Evolutionary conservation across 2,329 filamentous ascomycete genomes (phyloP), one percentile per base, ranked within the genome.

Genomic region (Penicillium sp.): DNA sequence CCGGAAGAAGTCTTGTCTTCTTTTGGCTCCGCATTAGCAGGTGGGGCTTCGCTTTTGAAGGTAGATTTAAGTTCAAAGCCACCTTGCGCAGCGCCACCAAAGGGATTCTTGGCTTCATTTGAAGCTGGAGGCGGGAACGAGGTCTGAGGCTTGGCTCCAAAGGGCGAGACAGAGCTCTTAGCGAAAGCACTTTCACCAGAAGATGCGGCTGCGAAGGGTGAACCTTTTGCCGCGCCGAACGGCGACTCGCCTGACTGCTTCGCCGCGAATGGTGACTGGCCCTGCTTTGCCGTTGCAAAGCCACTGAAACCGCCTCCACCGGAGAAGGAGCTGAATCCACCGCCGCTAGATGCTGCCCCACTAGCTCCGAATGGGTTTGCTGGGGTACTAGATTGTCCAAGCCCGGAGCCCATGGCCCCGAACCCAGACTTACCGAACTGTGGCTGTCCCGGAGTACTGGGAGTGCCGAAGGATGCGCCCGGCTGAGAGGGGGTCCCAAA

Each of bases 51-150:
- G 4, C 66, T 67, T 61, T 78, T 78, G 58, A 80, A 79, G 11
- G 72, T 72, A 25, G 78, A 77, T 2, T 73, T 74, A 22, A 80
- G 61, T 8, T 67, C 68, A 60, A 80, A 80, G n/a, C 66, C 66
- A 55, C 64, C 56, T 14, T 62, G 48, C 8, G 64, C 60, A 26
- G 65, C 40, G 5, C 69, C 71, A 5, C 69, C 71, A 49, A 75
- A 73, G 0, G 64, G 49, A 30, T 64, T 65, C 49, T 68, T 70
- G 22, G 69, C 49, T 36, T 66, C 66, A 5, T 56, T 59, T 16
- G 62, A 53, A 28, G 69, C 69, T 45, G 69, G 65, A 17, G 67
- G 45, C 4, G 60, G 28, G 52, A 75, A 74, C 5, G 69, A 52
- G 1, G 69, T 65, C 9, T 59, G 53, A 37, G 65, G 44, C 41